Percentiles rank a stretch among this genome's conserved stretches.
Evolutionary conservation across 2,329 filamentous ascomycete genomes (phyloP).

Genomic region (Diplodia intermedia): DNA sequence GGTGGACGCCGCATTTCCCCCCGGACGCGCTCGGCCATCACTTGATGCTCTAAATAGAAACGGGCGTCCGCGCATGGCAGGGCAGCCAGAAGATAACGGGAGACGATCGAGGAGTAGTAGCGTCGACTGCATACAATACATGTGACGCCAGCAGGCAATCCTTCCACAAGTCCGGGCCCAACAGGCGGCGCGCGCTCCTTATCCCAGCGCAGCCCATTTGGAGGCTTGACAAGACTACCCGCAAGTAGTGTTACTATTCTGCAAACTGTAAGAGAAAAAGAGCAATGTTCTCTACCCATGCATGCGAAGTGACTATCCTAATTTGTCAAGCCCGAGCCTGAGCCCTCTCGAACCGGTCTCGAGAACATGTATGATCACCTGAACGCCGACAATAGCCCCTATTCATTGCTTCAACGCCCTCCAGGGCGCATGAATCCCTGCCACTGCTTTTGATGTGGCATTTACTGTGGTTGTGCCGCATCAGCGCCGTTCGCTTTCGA

Average conservation of each 20-base stretch:
- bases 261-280: background rate
- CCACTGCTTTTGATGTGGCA: background rate
- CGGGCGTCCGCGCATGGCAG: background rate
- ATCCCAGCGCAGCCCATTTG: background rate
- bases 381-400: conserved; percentile 12
- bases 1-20: too few species aligned
- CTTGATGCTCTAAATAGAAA: background rate
- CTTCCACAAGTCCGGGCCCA: background rate
- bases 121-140: background rate
- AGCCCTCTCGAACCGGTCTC: background rate
- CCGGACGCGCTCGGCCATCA: background rate
- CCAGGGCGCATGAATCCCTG: background rate
- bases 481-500: conserved; percentile 2
- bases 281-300: background rate
- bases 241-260: background rate
- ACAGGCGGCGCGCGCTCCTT: background rate
- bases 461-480: conserved; percentile 13
- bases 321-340: background rate
- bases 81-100: background rate
- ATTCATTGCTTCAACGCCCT: background rate
- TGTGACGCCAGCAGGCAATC: background rate
- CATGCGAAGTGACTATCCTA: background rate
- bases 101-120: background rate
- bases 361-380: background rate
- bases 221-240: background rate